A percentile compares a stretch with the other conserved stretches of the same genome.
Evolutionary conservation across 108 stramenopile species (phyloP).

Genomic region (Fragilaria crotonensis): DNA sequence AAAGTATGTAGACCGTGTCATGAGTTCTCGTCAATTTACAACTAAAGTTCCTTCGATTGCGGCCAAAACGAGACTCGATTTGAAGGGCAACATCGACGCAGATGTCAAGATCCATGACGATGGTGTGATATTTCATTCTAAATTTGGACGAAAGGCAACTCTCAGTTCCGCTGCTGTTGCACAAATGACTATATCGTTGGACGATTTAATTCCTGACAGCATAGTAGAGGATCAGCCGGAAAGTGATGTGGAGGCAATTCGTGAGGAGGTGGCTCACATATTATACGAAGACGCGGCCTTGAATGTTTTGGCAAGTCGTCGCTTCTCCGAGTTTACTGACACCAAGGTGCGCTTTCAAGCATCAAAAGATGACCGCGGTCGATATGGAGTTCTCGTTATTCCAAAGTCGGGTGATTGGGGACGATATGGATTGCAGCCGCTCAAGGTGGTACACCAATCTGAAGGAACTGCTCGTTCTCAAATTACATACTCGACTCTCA

Average conservation of each 20-base stretch:
- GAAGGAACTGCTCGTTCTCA: constrained; percentile 18
- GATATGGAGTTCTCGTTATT: constrained; percentile 40
- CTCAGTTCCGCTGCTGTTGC: constrained; percentile 30
- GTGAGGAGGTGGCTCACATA: constrained; percentile 27
- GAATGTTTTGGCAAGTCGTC: constrained; percentile 33
- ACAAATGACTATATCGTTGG: constrained; percentile 16
- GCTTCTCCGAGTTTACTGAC: constrained; percentile 60
- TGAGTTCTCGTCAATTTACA: too few species aligned
- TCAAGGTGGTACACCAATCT: constrained; percentile 16
- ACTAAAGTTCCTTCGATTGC: too few species aligned
- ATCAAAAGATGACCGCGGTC: constrained; percentile 14
- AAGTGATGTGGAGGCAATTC: too few species aligned
- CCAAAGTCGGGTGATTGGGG: constrained; percentile 54
- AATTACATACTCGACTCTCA: constrained; percentile 34
- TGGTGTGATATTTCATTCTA: too few species aligned
- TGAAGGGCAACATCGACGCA: too few species aligned
- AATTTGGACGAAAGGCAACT: too few species aligned
- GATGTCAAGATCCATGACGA: too few species aligned
- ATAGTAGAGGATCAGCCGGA: constrained; percentile 15
- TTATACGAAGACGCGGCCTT: constrained; percentile 36
- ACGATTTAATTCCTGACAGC: constrained; percentile 12
- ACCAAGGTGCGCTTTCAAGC: constrained; percentile 18
- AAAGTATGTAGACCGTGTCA: constrained; percentile 21
- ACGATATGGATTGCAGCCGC: constrained; percentile 54
- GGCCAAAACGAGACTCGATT: too few species aligned